Evolutionary conservation across 2,329 filamentous ascomycete species (phyloP), one percentile per base, ranked within the genome.

Genomic region (Fusarium papillatum): DNA sequence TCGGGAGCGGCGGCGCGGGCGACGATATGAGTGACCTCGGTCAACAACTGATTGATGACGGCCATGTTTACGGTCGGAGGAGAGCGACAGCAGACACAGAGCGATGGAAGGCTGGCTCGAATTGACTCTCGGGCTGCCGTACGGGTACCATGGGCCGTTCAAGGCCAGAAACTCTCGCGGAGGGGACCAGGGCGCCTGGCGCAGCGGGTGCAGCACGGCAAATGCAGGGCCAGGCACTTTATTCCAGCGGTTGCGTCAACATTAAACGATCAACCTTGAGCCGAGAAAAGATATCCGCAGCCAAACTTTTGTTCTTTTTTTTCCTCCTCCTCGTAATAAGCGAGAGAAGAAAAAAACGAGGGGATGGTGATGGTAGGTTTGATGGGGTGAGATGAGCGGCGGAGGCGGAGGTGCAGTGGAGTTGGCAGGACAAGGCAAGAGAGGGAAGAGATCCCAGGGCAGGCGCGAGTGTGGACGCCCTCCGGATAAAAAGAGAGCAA

Each of bases 91-190:
- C 48, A 77, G 64, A 71, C 66, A 66, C 63, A 73, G 78, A 72
- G 68, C 64, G 66, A 70, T 66, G 61, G 61, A 34, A 76, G 68
- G 50, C 46, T 69, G 71, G 71, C 76, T 80, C 78, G 75, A 75
- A 80, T 80, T 79, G 73, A 77, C 59, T 79, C 76, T 76, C 66
- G 69, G 71, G 69, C 64, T 79, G 70, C 78, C 75, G 76, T 76
- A 69, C 68, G 78, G 75, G 69, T 75, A 80, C 78, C 78, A 80
- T 80, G 78, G 69, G 74, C 71, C 67, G 70, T 74, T 70, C 68
- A 66, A 41, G 69, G 66, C 57, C 48, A 68, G 64, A 78, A 75
- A 72, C 70, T 69, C 71, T 78, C 65, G 70, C 50, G 59, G 29
- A 63, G 50, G 50, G 48, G 41, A 34, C 64, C 57, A 50, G 46